Conservation (phyloP, 2,329 filamentous ascomycete species). For the Microthyrium microscopicum region DNA sequence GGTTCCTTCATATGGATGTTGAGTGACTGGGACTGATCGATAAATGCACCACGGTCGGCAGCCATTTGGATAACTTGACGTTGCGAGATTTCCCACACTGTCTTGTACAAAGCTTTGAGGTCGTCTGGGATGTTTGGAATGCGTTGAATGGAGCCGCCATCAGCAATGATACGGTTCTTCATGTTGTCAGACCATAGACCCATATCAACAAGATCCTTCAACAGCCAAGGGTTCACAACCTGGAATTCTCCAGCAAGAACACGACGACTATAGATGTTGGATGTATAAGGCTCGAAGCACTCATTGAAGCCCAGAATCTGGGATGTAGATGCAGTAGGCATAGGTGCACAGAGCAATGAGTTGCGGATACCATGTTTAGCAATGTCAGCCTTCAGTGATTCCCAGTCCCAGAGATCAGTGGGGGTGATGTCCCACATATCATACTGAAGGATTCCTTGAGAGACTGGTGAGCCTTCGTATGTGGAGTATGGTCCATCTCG, state of each 20-base stretch:
- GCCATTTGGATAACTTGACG: slow-evolving; percentile 94
- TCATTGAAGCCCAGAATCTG: slow-evolving; percentile 99
- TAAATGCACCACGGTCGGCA: slow-evolving; percentile 93
- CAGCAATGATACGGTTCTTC: slow-evolving; percentile 99
- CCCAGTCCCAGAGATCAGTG: slow-evolving; percentile 94
- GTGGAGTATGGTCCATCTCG: slow-evolving; percentile 71
- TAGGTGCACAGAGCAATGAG: slow-evolving; percentile 85
- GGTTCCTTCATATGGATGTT: slow-evolving; percentile 99
- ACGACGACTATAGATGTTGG: slow-evolving; percentile 98
- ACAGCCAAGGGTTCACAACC: slow-evolving; percentile 95
- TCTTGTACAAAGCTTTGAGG: slow-evolving; percentile 97
- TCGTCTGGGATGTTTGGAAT: slow-evolving; percentile 93
- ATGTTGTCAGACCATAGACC: slow-evolving; percentile 98
- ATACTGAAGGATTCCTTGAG: slow-evolving; percentile 89
- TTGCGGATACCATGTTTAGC: slow-evolving; percentile 89
- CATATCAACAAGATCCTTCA: slow-evolving; percentile 96
- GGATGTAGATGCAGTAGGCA: slow-evolving; percentile 94
- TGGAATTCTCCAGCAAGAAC: slow-evolving; percentile 98
- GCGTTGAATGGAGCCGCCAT: slow-evolving; percentile 89
- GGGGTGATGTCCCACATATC: slow-evolving; percentile 98
- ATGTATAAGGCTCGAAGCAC: slow-evolving; percentile 99
- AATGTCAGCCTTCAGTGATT: slow-evolving; percentile 71
- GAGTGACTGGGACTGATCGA: slow-evolving; percentile 95
- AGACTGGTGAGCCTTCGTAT: slow-evolving; percentile 85
- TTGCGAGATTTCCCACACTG: slow-evolving; percentile 98